These are phyloP conservation scores for Saitozyma podzolica DNA, from an alignment of 768 basidiomycete species.

Conservation along the genomic window DNA sequence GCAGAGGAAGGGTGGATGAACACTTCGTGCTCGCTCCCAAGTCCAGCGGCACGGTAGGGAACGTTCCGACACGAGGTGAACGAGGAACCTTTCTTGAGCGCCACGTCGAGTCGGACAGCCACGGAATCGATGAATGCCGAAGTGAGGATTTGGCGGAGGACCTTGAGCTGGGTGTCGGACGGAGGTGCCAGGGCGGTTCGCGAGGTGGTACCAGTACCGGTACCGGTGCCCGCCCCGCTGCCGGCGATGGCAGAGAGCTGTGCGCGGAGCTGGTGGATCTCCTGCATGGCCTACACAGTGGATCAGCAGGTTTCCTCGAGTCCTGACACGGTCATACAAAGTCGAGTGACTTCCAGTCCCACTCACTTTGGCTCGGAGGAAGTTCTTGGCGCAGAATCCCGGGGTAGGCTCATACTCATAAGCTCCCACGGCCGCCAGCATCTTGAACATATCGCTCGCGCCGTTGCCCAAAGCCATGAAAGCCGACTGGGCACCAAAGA, in stretches of 20 bases:
- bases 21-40: conserved; percentile 67
- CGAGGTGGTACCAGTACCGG: neutral
- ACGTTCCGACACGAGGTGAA: conserved; percentile 75
- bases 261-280: conserved; percentile 89
- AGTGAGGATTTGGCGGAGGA: conserved; percentile 79
- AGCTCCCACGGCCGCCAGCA: conserved; percentile 91
- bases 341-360: neutral
- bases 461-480: conserved; percentile 78
- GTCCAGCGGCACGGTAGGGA: conserved; percentile 75
- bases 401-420: conserved; percentile 85
- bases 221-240: neutral
- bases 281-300: conserved; percentile 82
- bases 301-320: conserved; percentile 3
- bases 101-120: conserved; percentile 82
- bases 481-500: conserved; percentile 73
- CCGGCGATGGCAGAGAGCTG: conserved; percentile 85
- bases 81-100: conserved; percentile 64
- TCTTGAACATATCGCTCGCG: conserved; percentile 80
- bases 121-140: conserved; percentile 95
- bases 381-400: conserved; percentile 82
- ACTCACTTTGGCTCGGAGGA: conserved; percentile 80
- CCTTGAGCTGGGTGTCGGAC: conserved; percentile 76
- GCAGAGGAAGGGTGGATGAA: conserved; percentile 91
- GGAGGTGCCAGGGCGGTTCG: conserved; percentile 64
- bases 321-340: neutral